phyloP scores from a whole-genome alignment of 2,329 filamentous ascomycete species.

The Geosmithia flava region DNA sequence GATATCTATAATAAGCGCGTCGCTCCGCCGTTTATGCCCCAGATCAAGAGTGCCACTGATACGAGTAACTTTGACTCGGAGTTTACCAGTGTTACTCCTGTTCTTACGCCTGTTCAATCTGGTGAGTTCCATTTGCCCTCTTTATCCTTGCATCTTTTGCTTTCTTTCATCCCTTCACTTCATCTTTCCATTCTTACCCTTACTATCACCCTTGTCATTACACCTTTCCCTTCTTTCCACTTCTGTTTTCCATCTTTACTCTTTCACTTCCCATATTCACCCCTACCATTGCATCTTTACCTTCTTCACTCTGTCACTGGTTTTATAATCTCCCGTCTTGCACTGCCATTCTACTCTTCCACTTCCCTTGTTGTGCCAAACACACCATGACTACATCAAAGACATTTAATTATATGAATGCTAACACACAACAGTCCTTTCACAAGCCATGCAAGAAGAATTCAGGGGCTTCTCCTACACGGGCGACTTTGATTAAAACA shows the following conservation, averaged over 20 bases:
- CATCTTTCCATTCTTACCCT: too few relatives aligned
- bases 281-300: too few relatives aligned
- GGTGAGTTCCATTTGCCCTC: constrained; percentile 44
- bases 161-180: not conserved
- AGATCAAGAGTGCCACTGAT: constrained; percentile 84
- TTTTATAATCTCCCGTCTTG: too few relatives aligned
- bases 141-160: constrained; percentile 12
- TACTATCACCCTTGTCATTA: too few relatives aligned
- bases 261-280: too few relatives aligned
- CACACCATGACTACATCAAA: not conserved
- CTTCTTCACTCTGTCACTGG: too few relatives aligned
- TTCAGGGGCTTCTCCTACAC: constrained; percentile 99
- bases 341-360: too few relatives aligned
- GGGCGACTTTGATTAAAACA: constrained; percentile 64
- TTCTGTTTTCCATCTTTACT: too few relatives aligned
- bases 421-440: constrained; percentile 53
- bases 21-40: constrained; percentile 76
- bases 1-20: constrained; percentile 96
- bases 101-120: constrained; percentile 92
- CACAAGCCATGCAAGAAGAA: constrained; percentile 98
- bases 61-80: constrained; percentile 99
- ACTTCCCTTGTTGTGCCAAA: too few relatives aligned
- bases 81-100: constrained; percentile 95
- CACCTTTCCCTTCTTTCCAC: not conserved
- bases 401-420: too few relatives aligned